Evolutionary conservation across 139 green algal species (phyloP), one percentile per base, ranked within the genome.

Genomic region (Yamagishiella unicocca): DNA sequence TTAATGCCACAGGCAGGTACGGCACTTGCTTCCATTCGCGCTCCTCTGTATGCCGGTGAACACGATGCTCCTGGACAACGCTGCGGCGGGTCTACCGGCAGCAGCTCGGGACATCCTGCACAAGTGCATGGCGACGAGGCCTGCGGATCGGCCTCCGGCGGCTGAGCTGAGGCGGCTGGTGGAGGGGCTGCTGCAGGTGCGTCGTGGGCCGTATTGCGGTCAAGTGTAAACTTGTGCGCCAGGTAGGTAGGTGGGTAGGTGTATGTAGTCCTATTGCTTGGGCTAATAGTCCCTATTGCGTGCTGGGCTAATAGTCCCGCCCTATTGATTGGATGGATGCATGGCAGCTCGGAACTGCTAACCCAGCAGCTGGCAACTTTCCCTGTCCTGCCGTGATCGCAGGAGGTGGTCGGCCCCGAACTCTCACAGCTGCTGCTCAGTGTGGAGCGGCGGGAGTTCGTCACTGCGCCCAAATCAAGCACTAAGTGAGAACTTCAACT

Each of bases 131-230:
- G 45, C 43, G 29, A 9, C 43, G 43, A 4, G 46, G 2, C 73
- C 73, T 4, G 14, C 10, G 12, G 45, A 29, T 5, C 45, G 73
- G 45, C 73, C 73, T 17, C 17, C 29, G 1, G 73, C 73, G n/a
- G 1, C n/a, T 10, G 45, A 81, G 45, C 45, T 81, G 73, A 29
- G 5, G 73, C 29, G 2, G 1, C 29, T 10, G 29, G 43, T 81
- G 45, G n/a, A 42, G n/a, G 43, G 46, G n/a, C 45, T 64, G 45
- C 73, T 81, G n/a, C 43, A 43, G 73, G 73, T 81, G 73, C 6
- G 73, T 12, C 7, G 35, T 17, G 14, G 5, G 4, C 37, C 14
- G n/a, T n/a, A n/a, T n/a, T n/a, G n/a, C n/a, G n/a, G n/a, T n/a
- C n/a, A n/a, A n/a, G n/a, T n/a, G n/a, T n/a, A n/a, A n/a, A n/a